Evolutionary conservation across 805 yeast genomes (phyloP), one percentile per base, ranked within the genome.

Genomic region (Maudiozyma barnettii): DNA sequence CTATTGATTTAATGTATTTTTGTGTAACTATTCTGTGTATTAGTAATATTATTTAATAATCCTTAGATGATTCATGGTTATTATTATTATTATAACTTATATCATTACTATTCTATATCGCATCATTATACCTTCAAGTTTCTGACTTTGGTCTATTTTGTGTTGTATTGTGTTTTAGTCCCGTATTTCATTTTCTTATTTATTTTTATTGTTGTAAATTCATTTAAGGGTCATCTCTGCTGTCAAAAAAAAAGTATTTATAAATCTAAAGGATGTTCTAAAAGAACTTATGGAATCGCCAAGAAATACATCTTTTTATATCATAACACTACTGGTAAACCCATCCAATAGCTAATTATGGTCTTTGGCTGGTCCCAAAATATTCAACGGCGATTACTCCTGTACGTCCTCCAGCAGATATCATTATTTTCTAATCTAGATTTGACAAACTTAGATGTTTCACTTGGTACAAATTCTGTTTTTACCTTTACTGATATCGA

Each of bases 401-500:
- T 84, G 39, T 88, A 87, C 63, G 78, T 89, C 4, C 74, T 90
- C 22, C 86, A 84, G 60, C 91, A 87, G 64, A 76, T 89, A 40
- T 79, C 90, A 14, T 67, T 90, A 39, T 86, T 90, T 58, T 84
- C 95, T 1, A 84, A 82, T 54, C 76, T 89, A 20, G 95, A 89
- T 62, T 70, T 88, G 18, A 83, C 88, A 18, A 84, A 88, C 59
- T 63, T 90, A 45, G 93, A 88, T 57, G 88, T 90, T 0, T 81
- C 95, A 5, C 67, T 86, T 19, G 85, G 86, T 1, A 69, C 81
- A 4, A 74, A 71, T 47, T 69, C 71, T 16, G 66, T 69, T 63
- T 74, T 73, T 62, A 71, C 69, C 49, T 73, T 76, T 16, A 73
- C 76, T 41, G 82, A 86, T 61, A 77, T 90, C 9, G 73, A 79